These are phyloP conservation scores for Paramecium sexaurelia DNA, from an alignment of 73 alveolate species.

Conservation along the genomic window DNA sequence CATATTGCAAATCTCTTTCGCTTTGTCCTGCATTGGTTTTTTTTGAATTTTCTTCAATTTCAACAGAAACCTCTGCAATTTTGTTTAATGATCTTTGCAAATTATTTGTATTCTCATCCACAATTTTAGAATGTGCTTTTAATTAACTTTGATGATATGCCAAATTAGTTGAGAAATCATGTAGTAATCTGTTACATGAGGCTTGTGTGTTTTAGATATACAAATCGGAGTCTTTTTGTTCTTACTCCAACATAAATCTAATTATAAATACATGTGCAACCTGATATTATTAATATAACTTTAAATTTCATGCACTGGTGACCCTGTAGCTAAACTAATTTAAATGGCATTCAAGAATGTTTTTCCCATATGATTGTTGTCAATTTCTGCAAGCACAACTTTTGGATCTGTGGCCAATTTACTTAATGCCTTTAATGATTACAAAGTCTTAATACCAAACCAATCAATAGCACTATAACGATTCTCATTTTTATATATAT, in stretches of 20 bases:
- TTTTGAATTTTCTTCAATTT: slow-evolving; percentile 35
- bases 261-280: background rate
- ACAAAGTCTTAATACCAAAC: slow-evolving; percentile 6
- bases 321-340: slow-evolving; percentile 50
- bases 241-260: slow-evolving; percentile 56
- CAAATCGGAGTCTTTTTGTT: slow-evolving; percentile 44
- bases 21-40: slow-evolving; percentile 52
- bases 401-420: slow-evolving; percentile 49
- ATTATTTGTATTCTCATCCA: slow-evolving; percentile 42
- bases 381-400: slow-evolving; percentile 47
- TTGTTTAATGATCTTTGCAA: slow-evolving; percentile 26
- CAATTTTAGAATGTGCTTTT: slow-evolving; percentile 45
- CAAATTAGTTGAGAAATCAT: slow-evolving; percentile 38
- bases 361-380: slow-evolving; percentile 51
- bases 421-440: background rate
- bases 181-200: slow-evolving; percentile 46
- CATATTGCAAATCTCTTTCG: slow-evolving; percentile 51
- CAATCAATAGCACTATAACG: slow-evolving; percentile 26
- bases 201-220: slow-evolving; percentile 30
- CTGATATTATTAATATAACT: slow-evolving; percentile 37
- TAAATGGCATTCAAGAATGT: slow-evolving; percentile 51
- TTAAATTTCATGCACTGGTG: slow-evolving; percentile 53
- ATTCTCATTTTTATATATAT: background rate
- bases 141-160: slow-evolving; percentile 41
- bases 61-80: slow-evolving; percentile 55